A percentile compares a stretch with the other conserved stretches of the same genome.
These are phyloP conservation scores for Cladosporium sp. DNA, from an alignment of 2,329 filamentous ascomycete genomes.

Conservation along the genomic window DNA sequence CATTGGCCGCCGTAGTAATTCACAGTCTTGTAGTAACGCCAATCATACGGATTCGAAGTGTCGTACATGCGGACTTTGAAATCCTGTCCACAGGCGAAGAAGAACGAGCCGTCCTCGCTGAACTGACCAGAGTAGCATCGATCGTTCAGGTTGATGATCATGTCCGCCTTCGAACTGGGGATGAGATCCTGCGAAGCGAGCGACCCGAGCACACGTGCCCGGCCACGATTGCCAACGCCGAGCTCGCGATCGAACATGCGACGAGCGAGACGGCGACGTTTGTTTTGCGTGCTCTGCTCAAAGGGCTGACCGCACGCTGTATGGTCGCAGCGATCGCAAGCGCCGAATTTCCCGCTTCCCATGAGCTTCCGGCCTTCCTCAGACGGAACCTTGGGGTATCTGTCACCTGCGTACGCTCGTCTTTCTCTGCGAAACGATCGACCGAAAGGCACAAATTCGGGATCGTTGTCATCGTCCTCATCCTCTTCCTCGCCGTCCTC, in stretches of 20 bases:
- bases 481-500: conserved; percentile 28
- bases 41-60: conserved; percentile 89
- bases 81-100: conserved; percentile 87
- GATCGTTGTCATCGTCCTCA: conserved; percentile 37
- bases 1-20: conserved; percentile 89
- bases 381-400: conserved; percentile 82
- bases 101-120: conserved; percentile 95
- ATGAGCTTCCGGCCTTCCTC: conserved; percentile 73
- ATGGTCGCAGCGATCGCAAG: conserved; percentile 51
- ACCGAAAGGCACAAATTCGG: conserved; percentile 3
- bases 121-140: conserved; percentile 95
- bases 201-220: conserved; percentile 57
- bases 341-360: conserved; percentile 76
- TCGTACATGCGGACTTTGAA: conserved; percentile 97
- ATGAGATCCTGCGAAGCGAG: conserved; percentile 69
- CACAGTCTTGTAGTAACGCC: conserved; percentile 94
- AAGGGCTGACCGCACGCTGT: conserved; percentile 40
- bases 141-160: conserved; percentile 80
- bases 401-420: conserved; percentile 40
- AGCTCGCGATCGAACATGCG: conserved; percentile 79
- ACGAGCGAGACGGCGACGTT: conserved; percentile 58
- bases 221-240: conserved; percentile 58
- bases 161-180: conserved; percentile 72
- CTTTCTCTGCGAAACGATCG: conserved; percentile 39
- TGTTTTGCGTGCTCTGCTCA: conserved; percentile 42